Base-by-base conservation (phyloP, 108 stramenopile species). In the Pseudonitzschia multiseries region DNA sequence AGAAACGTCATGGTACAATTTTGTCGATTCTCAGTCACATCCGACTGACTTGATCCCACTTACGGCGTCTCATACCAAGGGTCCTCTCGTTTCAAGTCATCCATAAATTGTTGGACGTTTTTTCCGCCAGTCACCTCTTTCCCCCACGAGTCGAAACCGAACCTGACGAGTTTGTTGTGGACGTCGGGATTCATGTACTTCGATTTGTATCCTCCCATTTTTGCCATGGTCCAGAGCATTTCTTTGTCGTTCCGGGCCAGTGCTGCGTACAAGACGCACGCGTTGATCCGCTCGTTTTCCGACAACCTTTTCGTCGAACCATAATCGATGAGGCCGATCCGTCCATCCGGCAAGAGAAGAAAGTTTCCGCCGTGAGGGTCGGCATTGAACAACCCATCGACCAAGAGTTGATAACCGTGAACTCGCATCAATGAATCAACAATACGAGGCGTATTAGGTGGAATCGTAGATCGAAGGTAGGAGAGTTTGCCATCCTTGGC, bases 241-340 rank as follows among this genome's bases (percentile, higher is more conserved):
- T 75, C 74, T 68, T 80, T 74, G 59, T 80, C 79, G 29, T 52
- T 54, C 14, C 79, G 79, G 43, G 69, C 48, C 12, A 80, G 43
- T 31, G 79, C 79, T 14, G 70, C 73, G 65, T 50, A 80, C 57
- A 80, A 67, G 26, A 80, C 33, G 41, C 79, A 80, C 6, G 53
- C 41, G 22, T 69, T 57, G 40, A 80, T 33, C 18, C 79, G 79
- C 50, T 80, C 79, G 18, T 80, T 71, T 20, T 70, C 36, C 6
- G 65, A 57, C 61, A 80, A 56, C 8, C 74, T 73, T 68, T 80
- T 80, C 28, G 74, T 75, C 0, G 79, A 61, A 59, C 87, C 93
- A 77, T 90, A 94, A 77, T 94, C 93, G 43, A 94, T 78, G 56
- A 94, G 76, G 27, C 88, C 90, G 15, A 94, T 79, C 48, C 82